Base-by-base conservation (phyloP, 176 grass and related monocot genomes). In the Rhynchospora breviuscula region DNA sequence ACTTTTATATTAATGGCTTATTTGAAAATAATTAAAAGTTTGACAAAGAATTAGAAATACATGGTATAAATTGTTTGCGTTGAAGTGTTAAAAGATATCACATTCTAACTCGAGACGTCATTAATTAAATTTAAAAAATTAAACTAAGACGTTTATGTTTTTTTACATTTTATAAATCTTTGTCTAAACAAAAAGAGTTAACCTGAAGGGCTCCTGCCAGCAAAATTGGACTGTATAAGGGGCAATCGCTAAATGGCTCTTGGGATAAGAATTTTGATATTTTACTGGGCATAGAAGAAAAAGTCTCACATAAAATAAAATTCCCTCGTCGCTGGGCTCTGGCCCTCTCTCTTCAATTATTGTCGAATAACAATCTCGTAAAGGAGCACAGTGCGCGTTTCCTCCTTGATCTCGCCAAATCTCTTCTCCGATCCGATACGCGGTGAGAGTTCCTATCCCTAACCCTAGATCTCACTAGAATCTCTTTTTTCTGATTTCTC, bases 401-500 rank as follows among this genome's bases (percentile, higher is more conserved):
- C 22, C 78, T 61, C 78, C 35, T 79, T 58, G 76, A 40, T 80
- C 56, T 80, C 78, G 12, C 53, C 78, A 62, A 58, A 78, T 78
- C 33, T 76, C 29, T 57, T 18, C 47, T 63, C 71, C 19, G 33
- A 62, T 85, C 72, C 25, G 83, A 85, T 79, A 51, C 83, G 31
- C 29, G 83, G 71, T 79, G 44, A 56, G 83, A 85, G 65, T 19
- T 44, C n/a, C 71, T 29, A 49, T 43, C 52, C 67, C 67, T 76
- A 84, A 84, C 67, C 45, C 67, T 77, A 85, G 83, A 85, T 85
- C 54, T 85, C 14, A 80, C 26, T 19, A 80, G 29, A 7, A 80
- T 80, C 0, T 23, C 53, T 62, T 63, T 62, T 46, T 71, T 0
- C 40, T 71, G 67, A 47, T 47, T 31, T 71, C 10, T 70, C 67